Evolutionary conservation across 345 rosid species (phyloP).

Genomic region (Litchi chinensis): DNA sequence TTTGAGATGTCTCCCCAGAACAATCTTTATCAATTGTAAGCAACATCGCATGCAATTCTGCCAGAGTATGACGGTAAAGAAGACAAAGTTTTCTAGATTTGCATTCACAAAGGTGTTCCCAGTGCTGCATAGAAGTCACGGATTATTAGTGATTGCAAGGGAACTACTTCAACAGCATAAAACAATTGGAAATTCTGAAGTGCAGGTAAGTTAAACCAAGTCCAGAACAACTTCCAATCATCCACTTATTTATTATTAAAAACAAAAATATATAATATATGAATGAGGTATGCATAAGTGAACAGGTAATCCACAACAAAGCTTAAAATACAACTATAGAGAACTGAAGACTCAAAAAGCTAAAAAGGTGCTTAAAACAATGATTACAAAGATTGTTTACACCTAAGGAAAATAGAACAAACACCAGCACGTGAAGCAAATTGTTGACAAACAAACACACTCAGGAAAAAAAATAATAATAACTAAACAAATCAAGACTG

Average conservation of each 20-base stretch:
- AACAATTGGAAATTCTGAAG: slow-evolving; percentile 11
- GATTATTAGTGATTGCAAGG: slow-evolving; percentile 15
- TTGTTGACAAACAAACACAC: background rate
- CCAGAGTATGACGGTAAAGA: slow-evolving; percentile 77
- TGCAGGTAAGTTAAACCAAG: background rate
- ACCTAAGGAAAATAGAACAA: background rate
- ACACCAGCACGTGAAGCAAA: background rate
- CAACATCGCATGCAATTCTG: slow-evolving; percentile 65
- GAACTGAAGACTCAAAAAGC: too few relatives aligned
- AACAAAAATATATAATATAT: too few relatives aligned
- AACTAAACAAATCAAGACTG: background rate
- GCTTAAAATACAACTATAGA: background rate
- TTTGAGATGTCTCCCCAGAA: slow-evolving; percentile 38
- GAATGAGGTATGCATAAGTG: background rate
- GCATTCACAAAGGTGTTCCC: slow-evolving; percentile 91
- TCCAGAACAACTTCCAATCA: background rate
- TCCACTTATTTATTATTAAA: background rate
- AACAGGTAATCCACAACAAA: background rate
- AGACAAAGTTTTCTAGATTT: slow-evolving; percentile 63
- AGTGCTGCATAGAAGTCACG: slow-evolving; percentile 65
- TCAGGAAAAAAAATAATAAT: background rate
- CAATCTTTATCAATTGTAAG: slow-evolving; percentile 41
- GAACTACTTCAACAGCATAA: background rate
- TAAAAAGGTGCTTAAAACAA: background rate
- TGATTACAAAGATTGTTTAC: background rate